These are phyloP conservation scores for Fusarium dimerum DNA, from an alignment of 2,329 filamentous ascomycete species.

Conservation along the genomic window DNA sequence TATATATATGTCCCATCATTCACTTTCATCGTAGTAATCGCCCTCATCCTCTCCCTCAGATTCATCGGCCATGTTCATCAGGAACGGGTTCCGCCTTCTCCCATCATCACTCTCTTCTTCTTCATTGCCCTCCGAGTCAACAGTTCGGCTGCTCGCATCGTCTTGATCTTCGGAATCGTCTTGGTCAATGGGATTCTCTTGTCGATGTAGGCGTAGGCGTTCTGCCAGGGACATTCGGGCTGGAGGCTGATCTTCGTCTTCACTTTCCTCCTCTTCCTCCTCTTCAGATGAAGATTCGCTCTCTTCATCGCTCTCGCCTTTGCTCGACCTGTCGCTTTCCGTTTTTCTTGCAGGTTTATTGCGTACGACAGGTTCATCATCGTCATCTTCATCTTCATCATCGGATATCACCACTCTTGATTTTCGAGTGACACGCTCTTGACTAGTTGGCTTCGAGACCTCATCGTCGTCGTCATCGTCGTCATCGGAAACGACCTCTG, in stretches of 20 bases:
- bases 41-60: constrained; percentile 30
- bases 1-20: not conserved
- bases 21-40: constrained; percentile 17
- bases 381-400: constrained; percentile 18
- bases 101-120: constrained; percentile 22
- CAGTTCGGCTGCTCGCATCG: constrained; percentile 20
- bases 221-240: constrained; percentile 17
- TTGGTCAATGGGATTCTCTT: constrained; percentile 19
- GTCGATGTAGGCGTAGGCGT: constrained; percentile 16
- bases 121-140: constrained; percentile 15
- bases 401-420: constrained; percentile 5
- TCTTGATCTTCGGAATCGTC: constrained; percentile 6
- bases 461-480: constrained; percentile 26
- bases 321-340: not conserved
- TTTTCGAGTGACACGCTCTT: constrained; percentile 1
- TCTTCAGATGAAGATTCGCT: not conserved
- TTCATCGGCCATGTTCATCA: constrained; percentile 38
- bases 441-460: not conserved
- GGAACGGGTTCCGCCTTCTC: constrained; percentile 26
- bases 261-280: not conserved
- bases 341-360: not conserved
- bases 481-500: constrained; percentile 10
- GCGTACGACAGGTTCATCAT: constrained; percentile 13
- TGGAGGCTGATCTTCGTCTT: constrained; percentile 14
- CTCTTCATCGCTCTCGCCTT: constrained; percentile 3